Evolutionary conservation across 2,329 filamentous ascomycete genomes (phyloP).

Genomic region (Pyrenophora graminea): DNA sequence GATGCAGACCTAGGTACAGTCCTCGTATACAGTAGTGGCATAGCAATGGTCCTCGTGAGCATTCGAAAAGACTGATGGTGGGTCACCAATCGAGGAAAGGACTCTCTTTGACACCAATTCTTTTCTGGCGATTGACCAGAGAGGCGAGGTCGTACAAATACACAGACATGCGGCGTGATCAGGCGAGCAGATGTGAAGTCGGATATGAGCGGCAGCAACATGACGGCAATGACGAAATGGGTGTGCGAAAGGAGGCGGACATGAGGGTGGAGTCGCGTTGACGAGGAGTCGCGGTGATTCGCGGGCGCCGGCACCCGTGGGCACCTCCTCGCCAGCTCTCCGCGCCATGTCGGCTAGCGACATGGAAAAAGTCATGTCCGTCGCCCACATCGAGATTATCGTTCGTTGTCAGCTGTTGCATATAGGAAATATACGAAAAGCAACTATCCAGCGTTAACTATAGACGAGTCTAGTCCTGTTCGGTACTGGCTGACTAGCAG

Average conservation of each 20-base stretch:
- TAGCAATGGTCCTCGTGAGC: not conserved
- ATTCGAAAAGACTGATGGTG: too few relatives aligned
- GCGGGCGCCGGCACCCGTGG: too few relatives aligned
- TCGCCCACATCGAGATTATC: too few relatives aligned
- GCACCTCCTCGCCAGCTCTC: too few relatives aligned
- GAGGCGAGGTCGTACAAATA: not conserved
- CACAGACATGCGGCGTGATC: not conserved
- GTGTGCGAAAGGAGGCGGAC: constrained; percentile 2
- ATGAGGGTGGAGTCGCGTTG: not conserved
- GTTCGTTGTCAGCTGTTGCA: too few relatives aligned
- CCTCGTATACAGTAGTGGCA: not conserved
- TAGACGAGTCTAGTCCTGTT: too few relatives aligned
- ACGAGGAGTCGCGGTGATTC: not conserved
- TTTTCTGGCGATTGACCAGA: not conserved
- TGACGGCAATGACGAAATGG: not conserved
- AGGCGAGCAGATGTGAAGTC: not conserved
- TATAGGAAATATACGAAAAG: too few relatives aligned
- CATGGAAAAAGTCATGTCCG: too few relatives aligned
- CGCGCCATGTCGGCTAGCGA: too few relatives aligned
- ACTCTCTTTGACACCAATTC: not conserved
- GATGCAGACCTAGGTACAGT: not conserved
- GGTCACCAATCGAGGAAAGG: too few relatives aligned
- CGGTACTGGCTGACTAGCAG: too few relatives aligned
- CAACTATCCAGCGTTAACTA: too few relatives aligned
- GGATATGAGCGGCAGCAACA: not conserved